These are phyloP conservation scores for Passalora sequoiae DNA, from an alignment of 2,329 filamentous ascomycete species.

Conservation along the genomic window DNA sequence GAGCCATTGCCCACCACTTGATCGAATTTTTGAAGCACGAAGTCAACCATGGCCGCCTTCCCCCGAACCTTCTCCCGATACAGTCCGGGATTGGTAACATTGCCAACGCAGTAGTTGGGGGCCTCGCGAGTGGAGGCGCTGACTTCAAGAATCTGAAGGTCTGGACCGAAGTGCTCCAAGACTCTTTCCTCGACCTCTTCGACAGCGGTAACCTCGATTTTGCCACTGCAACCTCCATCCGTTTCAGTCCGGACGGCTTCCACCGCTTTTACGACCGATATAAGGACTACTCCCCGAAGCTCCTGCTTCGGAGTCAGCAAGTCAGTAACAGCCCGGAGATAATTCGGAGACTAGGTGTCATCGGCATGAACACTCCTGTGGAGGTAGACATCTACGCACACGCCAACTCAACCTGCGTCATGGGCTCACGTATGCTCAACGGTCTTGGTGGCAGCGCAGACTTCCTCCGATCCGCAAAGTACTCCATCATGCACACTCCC, in stretches of 20 bases:
- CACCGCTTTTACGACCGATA: slow-evolving; percentile 84
- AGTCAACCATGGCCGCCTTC: slow-evolving; percentile 70
- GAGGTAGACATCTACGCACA: slow-evolving; percentile 94
- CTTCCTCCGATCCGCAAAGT: slow-evolving; percentile 73
- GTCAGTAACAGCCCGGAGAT: slow-evolving; percentile 88
- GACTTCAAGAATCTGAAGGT: slow-evolving; percentile 85
- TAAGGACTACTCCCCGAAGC: slow-evolving; percentile 73
- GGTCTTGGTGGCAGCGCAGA: slow-evolving; percentile 77
- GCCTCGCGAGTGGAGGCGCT: slow-evolving; percentile 64
- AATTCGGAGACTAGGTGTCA: slow-evolving; percentile 78
- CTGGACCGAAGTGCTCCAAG: slow-evolving; percentile 90
- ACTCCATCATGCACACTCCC: slow-evolving; percentile 91
- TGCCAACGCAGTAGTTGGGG: slow-evolving; percentile 84
- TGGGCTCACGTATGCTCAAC: slow-evolving; percentile 83
- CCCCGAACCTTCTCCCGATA: slow-evolving; percentile 69
- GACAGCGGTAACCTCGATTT: slow-evolving; percentile 84
- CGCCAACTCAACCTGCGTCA: slow-evolving; percentile 84
- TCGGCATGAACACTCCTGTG: slow-evolving; percentile 92
- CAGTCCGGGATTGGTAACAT: slow-evolving; percentile 92
- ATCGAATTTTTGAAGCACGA: slow-evolving; percentile 87
- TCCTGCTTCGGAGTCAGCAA: slow-evolving; percentile 80
- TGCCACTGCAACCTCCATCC: slow-evolving; percentile 81
- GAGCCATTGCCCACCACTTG: slow-evolving; percentile 69
- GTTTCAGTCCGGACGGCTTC: slow-evolving; percentile 87
- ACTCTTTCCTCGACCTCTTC: slow-evolving; percentile 88